Evolutionary conservation across 371 early-diverging fungal species (phyloP), one percentile per base, ranked within the genome.

Genomic region (Lichtheimia hyalospora): DNA sequence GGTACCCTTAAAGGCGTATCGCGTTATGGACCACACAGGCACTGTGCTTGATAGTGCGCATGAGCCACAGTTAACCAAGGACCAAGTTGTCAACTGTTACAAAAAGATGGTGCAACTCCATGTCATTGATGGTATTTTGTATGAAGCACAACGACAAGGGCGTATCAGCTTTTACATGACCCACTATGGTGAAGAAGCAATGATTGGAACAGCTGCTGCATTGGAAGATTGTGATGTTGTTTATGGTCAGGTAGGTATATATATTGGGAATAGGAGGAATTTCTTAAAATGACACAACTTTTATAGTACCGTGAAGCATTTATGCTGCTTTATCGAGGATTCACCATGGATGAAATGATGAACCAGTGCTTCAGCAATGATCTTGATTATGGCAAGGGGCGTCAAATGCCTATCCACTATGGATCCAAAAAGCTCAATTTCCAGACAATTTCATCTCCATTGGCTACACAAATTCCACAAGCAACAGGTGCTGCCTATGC

Each of bases 391-490:
- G 96, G 96, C 56, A 97, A 97, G 78, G 98, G 98, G 20, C 88
- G 98, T 23, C 98, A 98, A 74, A 98, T 98, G 98, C 98, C 98
- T 25, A 88, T 98, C 39, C 98, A 98, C 71, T 98, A 97, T 71
- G 97, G 97, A 2, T 88, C 90, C 23, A 83, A 81, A 59, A 85
- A 83, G 48, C 81, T 86, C 48, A 89, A 94, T 64, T 95, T 98
- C 74, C 96, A 96, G 71, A 96, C 98, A 5, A 97, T 98, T 57
- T 97, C 97, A 20, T 96, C 96, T 13, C 96, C 98, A 16, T 74
- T 98, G 57, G 97, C 90, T 39, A 97, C 98, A 6, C 98, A 98
- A 75, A 83, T 98, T 39, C 98, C 98, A 18, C 98, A 98, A 73
- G 98, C 98, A 18, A 82, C 95, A 2, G 98, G 98, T 28, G 89